phyloP scores from a whole-genome alignment of 1,284 basidiomycete genomes.

The Ganoderma lingzhi region DNA sequence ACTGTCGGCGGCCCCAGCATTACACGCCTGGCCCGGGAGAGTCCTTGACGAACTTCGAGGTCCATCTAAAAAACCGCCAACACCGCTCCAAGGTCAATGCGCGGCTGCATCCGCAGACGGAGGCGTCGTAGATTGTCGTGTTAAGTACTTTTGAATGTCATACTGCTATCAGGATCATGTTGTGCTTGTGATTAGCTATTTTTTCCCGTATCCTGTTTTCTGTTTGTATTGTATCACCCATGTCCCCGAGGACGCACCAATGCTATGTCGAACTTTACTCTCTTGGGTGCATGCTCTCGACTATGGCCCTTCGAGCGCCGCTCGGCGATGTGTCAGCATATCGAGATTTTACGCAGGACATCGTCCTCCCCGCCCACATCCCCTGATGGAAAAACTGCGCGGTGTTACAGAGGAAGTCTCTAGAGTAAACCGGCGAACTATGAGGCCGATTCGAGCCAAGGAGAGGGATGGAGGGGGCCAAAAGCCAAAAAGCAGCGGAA shows the following conservation, averaged over 20 bases:
- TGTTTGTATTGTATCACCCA: constrained; percentile 32
- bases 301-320: too few relatives aligned
- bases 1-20: constrained; percentile 54
- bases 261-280: constrained; percentile 13
- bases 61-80: constrained; percentile 85
- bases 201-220: constrained; percentile 21
- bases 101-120: constrained; percentile 39
- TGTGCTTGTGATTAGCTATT: constrained; percentile 35
- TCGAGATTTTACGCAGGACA: too few relatives aligned
- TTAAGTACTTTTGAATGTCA: constrained; percentile 17
- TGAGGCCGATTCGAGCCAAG: too few relatives aligned
- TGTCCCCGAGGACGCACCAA: constrained; percentile 19
- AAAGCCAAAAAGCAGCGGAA: too few relatives aligned
- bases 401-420: too few relatives aligned
- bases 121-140: constrained; percentile 19
- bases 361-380: too few relatives aligned
- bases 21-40: constrained; percentile 96
- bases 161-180: constrained; percentile 36
- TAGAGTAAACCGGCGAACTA: too few relatives aligned
- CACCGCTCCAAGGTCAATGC: constrained; percentile 69
- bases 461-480: too few relatives aligned
- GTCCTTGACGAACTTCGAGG: constrained; percentile 90
- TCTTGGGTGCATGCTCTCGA: too few relatives aligned
- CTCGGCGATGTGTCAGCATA: too few relatives aligned
- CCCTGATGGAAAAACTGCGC: too few relatives aligned